These are phyloP conservation scores for Terana coerulea DNA, from an alignment of 768 basidiomycete species.

Conservation along the genomic window DNA sequence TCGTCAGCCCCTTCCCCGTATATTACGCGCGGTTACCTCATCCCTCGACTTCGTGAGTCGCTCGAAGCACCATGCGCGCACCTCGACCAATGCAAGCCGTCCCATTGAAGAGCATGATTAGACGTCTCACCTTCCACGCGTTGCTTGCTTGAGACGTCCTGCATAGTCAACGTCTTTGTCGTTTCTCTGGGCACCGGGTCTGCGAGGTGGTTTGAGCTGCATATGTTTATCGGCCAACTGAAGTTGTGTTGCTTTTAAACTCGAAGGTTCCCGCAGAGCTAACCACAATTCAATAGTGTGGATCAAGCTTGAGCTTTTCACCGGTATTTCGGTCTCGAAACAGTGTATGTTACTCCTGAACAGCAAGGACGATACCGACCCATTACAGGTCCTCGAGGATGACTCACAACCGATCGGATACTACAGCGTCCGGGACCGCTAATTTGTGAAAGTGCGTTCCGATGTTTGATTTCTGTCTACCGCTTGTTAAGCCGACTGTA, in stretches of 20 bases:
- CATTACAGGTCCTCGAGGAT: constrained; percentile 57
- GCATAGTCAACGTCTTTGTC: constrained; percentile 67
- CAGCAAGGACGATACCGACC: constrained; percentile 46
- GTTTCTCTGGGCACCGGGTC: constrained; percentile 85
- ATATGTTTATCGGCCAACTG: constrained; percentile 69
- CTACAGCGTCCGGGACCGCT: constrained; percentile 72
- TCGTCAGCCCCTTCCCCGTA: too few species aligned
- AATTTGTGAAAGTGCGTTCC: constrained; percentile 69
- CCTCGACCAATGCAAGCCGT: constrained; percentile 21
- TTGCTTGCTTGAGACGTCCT: too few species aligned
- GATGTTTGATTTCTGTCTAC: not conserved
- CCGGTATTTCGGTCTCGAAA: constrained; percentile 77
- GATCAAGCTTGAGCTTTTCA: constrained; percentile 79
- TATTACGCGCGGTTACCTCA: too few species aligned
- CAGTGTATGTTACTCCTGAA: constrained; percentile 66
- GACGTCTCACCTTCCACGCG: too few species aligned
- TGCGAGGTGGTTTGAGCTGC: constrained; percentile 79
- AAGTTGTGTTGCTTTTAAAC: constrained; percentile 50
- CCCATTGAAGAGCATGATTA: not conserved
- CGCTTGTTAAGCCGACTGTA: not conserved
- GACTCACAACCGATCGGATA: constrained; percentile 65
- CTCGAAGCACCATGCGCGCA: too few species aligned
- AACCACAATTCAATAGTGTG: not conserved
- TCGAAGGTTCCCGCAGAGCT: not conserved
- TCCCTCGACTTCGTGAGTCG: not conserved